Percentiles rank a stretch among this genome's conserved stretches.
These are phyloP conservation scores for Chaetomium tenue DNA, from an alignment of 495 filamentous ascomycete species.

Conservation along the genomic window DNA sequence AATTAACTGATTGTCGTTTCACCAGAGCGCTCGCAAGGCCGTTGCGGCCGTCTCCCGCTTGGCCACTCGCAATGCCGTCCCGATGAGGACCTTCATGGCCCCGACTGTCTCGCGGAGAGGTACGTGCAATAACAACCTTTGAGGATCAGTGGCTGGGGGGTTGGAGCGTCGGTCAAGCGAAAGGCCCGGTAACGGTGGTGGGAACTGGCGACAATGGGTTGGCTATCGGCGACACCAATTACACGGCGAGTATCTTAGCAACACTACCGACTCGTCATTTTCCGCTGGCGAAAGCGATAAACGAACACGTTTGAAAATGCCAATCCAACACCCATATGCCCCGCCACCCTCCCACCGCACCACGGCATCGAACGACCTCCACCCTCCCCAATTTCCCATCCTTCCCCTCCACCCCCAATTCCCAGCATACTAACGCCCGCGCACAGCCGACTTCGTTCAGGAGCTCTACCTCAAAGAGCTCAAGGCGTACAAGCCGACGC, in stretches of 20 bases:
- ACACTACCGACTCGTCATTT: background rate
- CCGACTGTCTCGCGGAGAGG: constrained; percentile 73
- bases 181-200: constrained; percentile 9
- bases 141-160: background rate
- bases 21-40: constrained; percentile 69
- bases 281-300: background rate
- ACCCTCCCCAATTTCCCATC: background rate
- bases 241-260: constrained; percentile 26
- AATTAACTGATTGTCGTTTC: constrained; percentile 27
- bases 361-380: background rate
- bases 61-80: constrained; percentile 66
- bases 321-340: background rate
- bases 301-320: background rate
- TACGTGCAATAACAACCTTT: constrained; percentile 41
- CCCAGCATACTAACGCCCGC: constrained; percentile 6
- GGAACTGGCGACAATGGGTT: constrained; percentile 1
- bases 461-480: constrained; percentile 96
- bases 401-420: background rate
- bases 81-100: constrained; percentile 78
- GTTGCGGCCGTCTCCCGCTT: constrained; percentile 63
- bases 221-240: constrained; percentile 29
- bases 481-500: constrained; percentile 82
- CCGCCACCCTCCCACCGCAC: background rate
- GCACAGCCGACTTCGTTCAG: constrained; percentile 85
- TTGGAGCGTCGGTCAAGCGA: constrained; percentile 14